Conservation (phyloP, 176 grass and related monocot genomes). For the Oryza glaberrima region DNA sequence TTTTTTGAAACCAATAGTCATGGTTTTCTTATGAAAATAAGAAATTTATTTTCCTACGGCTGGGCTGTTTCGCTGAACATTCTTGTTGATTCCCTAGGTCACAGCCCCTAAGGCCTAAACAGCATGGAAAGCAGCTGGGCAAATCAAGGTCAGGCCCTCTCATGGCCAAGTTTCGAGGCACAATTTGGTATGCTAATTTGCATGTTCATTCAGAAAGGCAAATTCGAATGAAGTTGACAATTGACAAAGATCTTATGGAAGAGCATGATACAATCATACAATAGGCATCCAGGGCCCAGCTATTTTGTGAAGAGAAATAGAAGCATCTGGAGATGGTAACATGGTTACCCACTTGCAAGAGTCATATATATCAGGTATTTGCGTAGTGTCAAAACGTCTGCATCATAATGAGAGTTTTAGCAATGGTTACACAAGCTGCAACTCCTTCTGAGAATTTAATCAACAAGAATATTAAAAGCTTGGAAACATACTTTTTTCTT, state of each 20-base stretch:
- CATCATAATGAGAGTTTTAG: slow-evolving; percentile 41
- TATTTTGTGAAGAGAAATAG: slow-evolving; percentile 17
- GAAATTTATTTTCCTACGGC: slow-evolving; percentile 13
- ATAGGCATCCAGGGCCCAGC: neutral
- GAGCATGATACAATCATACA: slow-evolving; percentile 24
- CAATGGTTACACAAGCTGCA: slow-evolving; percentile 34
- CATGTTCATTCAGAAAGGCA: slow-evolving; percentile 3
- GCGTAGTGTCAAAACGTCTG: slow-evolving; percentile 90
- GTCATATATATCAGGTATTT: slow-evolving; percentile 95
- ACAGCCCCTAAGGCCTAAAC: neutral
- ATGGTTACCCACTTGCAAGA: slow-evolving; percentile 94
- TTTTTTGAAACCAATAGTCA: neutral
- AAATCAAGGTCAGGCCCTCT: neutral
- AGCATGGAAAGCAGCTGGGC: neutral
- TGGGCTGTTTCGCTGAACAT: neutral
- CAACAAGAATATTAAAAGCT: slow-evolving; percentile 26
- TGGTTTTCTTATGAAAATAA: neutral
- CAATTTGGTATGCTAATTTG: neutral
- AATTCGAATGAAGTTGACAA: neutral
- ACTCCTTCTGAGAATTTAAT: slow-evolving; percentile 9
- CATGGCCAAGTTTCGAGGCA: neutral
- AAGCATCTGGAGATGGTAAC: slow-evolving; percentile 24
- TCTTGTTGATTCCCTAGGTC: neutral
- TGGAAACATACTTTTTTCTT: slow-evolving; percentile 75
- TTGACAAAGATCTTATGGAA: slow-evolving; percentile 21